phyloP scores from a whole-genome alignment of 1,284 basidiomycete genomes.

The Leccinum huronense region DNA sequence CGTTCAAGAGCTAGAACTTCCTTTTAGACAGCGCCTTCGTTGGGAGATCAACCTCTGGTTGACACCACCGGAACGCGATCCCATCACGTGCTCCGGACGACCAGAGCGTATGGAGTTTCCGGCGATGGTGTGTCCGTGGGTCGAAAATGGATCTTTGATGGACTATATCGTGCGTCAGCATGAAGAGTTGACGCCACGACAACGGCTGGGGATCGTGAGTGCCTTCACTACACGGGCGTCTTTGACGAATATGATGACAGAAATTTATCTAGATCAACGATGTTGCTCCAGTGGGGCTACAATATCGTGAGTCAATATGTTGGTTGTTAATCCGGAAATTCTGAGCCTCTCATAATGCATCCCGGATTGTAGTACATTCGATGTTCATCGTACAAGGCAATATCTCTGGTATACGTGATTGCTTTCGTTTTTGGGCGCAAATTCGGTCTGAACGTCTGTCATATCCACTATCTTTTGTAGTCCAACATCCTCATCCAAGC shows the following conservation, averaged over 20 bases:
- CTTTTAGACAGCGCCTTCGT: conserved; percentile 24
- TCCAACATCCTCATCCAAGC: conserved; percentile 24
- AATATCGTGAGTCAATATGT: conserved; percentile 23
- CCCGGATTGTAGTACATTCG: conserved; percentile 23
- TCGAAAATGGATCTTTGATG: conserved; percentile 25
- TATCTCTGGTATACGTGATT: conserved; percentile 30
- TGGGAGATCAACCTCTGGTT: conserved; percentile 30
- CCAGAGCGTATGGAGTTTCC: conserved; percentile 25
- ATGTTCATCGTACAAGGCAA: conserved; percentile 28
- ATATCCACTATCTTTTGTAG: conserved; percentile 4
- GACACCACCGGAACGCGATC: conserved; percentile 22
- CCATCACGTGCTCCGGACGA: conserved; percentile 27
- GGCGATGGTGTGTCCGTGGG: conserved; percentile 33
- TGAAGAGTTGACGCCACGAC: conserved; percentile 10
- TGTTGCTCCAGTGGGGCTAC: conserved; percentile 24
- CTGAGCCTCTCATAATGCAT: background rate
- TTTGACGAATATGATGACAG: background rate
- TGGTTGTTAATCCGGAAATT: background rate
- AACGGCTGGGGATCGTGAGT: conserved; percentile 24
- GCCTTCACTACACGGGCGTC: background rate
- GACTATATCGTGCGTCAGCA: conserved; percentile 16
- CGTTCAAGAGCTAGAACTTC: background rate
- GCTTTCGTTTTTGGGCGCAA: background rate
- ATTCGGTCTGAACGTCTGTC: background rate
- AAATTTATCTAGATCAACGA: conserved; percentile 23